phyloP scores from a whole-genome alignment of 805 yeast genomes.

The Metschnikowia cerradonensis region DNA sequence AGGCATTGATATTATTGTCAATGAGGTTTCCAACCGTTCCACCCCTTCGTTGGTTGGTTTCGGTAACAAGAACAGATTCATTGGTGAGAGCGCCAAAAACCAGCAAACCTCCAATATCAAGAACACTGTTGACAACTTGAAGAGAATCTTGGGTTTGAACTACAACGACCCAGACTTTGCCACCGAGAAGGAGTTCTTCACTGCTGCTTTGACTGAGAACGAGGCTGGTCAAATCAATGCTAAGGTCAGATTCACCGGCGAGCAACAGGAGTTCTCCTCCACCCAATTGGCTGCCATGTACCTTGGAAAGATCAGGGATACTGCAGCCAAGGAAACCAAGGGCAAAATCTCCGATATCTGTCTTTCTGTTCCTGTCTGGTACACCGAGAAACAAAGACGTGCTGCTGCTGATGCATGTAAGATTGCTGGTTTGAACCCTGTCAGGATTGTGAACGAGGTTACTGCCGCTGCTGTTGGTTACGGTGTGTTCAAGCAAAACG shows the following conservation, averaged over 20 bases:
- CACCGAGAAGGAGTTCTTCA: conserved; percentile 68
- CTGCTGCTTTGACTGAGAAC: conserved; percentile 66
- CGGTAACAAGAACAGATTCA: conserved; percentile 80
- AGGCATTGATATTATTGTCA: conserved; percentile 97
- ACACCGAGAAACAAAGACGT: conserved; percentile 93
- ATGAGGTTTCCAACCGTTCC: conserved; percentile 96
- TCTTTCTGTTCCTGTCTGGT: conserved; percentile 96
- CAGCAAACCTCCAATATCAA: conserved; percentile 95
- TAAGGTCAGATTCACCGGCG: conserved; percentile 79
- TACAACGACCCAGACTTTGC: conserved; percentile 72
- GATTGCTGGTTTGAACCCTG: conserved; percentile 97
- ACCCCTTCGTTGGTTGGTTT: conserved; percentile 92
- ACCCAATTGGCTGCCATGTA: conserved; percentile 94
- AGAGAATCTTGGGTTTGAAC: conserved; percentile 84
- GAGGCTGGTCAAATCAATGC: conserved; percentile 75
- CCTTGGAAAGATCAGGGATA: conserved; percentile 82
- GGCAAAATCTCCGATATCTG: conserved; percentile 81
- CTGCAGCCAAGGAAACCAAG: conserved; percentile 77
- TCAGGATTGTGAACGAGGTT: conserved; percentile 93
- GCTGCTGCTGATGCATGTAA: conserved; percentile 92
- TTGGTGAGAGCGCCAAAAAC: conserved; percentile 94
- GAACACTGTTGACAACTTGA: conserved; percentile 92
- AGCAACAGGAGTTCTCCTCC: conserved; percentile 73
- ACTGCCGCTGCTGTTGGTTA: conserved; percentile 99
- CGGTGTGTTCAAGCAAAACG: conserved; percentile 93